A percentile compares a stretch with the other conserved stretches of the same genome.
Evolutionary conservation across 495 filamentous ascomycete genomes (phyloP).

Genomic region (Aspergillus cavernicola): DNA sequence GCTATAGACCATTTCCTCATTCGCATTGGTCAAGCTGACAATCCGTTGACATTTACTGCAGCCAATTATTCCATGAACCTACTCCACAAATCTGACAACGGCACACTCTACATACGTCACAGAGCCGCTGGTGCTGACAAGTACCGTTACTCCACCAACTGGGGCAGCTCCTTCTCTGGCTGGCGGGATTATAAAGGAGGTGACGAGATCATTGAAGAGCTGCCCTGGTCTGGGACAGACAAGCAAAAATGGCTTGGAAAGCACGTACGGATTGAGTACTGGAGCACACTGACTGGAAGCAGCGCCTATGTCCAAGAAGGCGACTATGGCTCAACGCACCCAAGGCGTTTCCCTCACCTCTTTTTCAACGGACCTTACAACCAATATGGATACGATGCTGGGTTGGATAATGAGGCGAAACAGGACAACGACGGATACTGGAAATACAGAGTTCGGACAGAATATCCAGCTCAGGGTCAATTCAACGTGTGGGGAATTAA

Average conservation of each 20-base stretch:
- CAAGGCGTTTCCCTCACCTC: conserved; percentile 60
- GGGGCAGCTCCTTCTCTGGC: conserved; percentile 53
- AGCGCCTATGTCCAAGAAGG: conserved; percentile 62
- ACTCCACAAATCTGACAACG: conserved; percentile 38
- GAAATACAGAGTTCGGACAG: conserved; percentile 59
- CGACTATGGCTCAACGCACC: conserved; percentile 45
- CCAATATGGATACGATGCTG: conserved; percentile 64
- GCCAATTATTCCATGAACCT: conserved; percentile 59
- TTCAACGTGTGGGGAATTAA: conserved; percentile 70
- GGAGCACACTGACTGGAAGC: conserved; percentile 59
- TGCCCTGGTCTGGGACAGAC: conserved; percentile 59
- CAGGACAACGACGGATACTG: conserved; percentile 53
- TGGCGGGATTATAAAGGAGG: conserved; percentile 57
- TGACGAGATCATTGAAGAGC: conserved; percentile 39
- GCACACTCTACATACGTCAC: conserved; percentile 51
- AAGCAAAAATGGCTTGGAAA: conserved; percentile 61
- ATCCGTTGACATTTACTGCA: conserved; percentile 54
- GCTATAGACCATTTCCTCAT: conserved; percentile 55
- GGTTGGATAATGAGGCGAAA: conserved; percentile 52
- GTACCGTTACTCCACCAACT: conserved; percentile 63
- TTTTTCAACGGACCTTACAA: conserved; percentile 66
- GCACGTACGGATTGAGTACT: conserved; percentile 67
- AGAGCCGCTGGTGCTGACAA: conserved; percentile 60
- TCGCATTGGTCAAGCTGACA: conserved; percentile 52
- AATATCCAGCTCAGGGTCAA: conserved; percentile 62